A percentile compares a stretch with the other conserved stretches of the same genome.
phyloP scores from a whole-genome alignment of 108 stramenopile species.

The Thalassiosira profunda region DNA sequence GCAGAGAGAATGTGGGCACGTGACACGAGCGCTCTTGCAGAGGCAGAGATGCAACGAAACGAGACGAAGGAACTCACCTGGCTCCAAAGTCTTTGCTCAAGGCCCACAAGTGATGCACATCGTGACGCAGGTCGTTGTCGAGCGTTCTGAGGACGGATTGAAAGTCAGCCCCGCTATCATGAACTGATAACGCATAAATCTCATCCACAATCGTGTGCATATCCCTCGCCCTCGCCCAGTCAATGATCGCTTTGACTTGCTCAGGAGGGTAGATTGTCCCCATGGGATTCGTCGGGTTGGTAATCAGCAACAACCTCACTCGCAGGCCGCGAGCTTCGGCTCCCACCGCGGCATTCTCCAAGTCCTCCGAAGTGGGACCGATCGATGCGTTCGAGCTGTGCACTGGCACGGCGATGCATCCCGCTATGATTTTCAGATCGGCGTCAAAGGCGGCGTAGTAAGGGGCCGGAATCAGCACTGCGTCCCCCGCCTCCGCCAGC shows the following conservation, averaged over 20 bases:
- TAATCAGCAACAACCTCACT: slow-evolving; percentile 80
- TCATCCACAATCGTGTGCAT: slow-evolving; percentile 92
- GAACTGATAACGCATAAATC: slow-evolving; percentile 82
- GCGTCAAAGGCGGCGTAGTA: slow-evolving; percentile 96
- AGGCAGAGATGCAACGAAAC: too few relatives aligned
- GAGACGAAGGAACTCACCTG: too few relatives aligned
- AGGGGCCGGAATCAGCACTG: slow-evolving; percentile 91
- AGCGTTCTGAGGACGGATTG: slow-evolving; percentile 68
- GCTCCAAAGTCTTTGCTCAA: slow-evolving; percentile 94
- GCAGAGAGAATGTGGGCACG: too few relatives aligned
- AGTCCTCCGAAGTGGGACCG: slow-evolving; percentile 72
- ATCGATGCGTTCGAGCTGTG: slow-evolving; percentile 53
- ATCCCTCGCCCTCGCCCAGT: slow-evolving; percentile 74
- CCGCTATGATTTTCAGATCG: slow-evolving; percentile 79
- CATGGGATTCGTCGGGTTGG: slow-evolving; percentile 95
- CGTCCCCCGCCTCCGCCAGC: slow-evolving; percentile 85
- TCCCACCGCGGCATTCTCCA: slow-evolving; percentile 63
- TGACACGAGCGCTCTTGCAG: too few relatives aligned
- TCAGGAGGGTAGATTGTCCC: slow-evolving; percentile 74
- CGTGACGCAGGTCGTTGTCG: slow-evolving; percentile 73
- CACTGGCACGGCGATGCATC: slow-evolving; percentile 70
- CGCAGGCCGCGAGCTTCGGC: slow-evolving; percentile 61
- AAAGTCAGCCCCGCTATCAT: slow-evolving; percentile 48
- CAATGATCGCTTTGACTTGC: slow-evolving; percentile 50
- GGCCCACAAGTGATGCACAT: slow-evolving; percentile 92